Evolutionary conservation across 176 grass and related monocot species (phyloP), one percentile per base, ranked within the genome.

Genomic region (Aegilops longissima): DNA sequence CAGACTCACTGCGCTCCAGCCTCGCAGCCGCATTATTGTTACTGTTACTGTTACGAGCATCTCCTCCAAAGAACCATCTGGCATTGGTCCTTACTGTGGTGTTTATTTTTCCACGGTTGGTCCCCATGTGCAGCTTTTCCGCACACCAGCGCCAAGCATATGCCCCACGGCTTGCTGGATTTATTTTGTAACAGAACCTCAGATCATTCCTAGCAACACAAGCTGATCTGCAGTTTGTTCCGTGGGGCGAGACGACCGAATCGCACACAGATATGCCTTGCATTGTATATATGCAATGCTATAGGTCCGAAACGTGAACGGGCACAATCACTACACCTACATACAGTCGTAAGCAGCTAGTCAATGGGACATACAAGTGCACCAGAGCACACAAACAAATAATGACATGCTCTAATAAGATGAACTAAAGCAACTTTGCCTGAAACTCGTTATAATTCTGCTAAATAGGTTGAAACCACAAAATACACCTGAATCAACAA

Each of bases 1-100:
- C 94, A 92, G 92, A 84, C 70, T 99, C 97, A 70, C 97, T 96
- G 80, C 83, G 92, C 89, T 96, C 97, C 21, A 94, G 87, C 36
- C 86, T 96, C 29, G 87, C 88, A 73, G 93, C 66, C 71, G 47
- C 8, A 77, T 77, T 77, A 11, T 3, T 18, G 27, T 83, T 86
- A 40, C 78, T 93, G 34, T 77, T 90, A 66, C 81, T 93, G n/a
- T 74, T 92, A 78, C 90, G 85, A 16, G 34, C 89, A 12, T 91
- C 89, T 84, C 90, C 88, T 51, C 88, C 92, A 83, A 91, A 91
- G 23, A 91, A 61, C 90, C 90, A 91, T 71, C 39, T 88, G 56
- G 90, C 86, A 34, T 88, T 85, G 34, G 90, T 88, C 62, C 78
- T 82, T 5, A 82, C 12, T 6, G 61, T 64, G 20, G 79, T 47